Evolutionary conservation across 768 basidiomycete species (phyloP).

Genomic region (Leccinum pellstonianum): DNA sequence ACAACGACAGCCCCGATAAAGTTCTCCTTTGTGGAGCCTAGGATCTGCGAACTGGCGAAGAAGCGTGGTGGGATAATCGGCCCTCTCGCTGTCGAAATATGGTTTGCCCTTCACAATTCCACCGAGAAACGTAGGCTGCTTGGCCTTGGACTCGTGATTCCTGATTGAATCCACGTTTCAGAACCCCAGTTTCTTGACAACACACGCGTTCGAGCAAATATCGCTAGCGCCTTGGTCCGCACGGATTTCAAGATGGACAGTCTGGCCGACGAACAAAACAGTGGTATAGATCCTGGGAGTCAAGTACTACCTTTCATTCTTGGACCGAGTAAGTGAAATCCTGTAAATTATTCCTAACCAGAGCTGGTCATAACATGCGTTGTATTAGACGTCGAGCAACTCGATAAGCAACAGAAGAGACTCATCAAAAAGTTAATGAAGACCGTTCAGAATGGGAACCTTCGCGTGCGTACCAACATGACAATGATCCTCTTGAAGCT

Average conservation of each 20-base stretch:
- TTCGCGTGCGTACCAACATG: constrained; percentile 23
- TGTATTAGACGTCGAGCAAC: constrained; percentile 6
- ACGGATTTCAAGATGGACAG: background rate
- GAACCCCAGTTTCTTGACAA: constrained; percentile 9
- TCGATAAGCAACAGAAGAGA: constrained; percentile 1
- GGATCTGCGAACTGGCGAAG: constrained; percentile 14
- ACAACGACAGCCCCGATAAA: too few relatives aligned
- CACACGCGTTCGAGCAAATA: constrained; percentile 13
- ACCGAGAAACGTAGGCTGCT: constrained; percentile 4
- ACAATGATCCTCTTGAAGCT: constrained; percentile 24
- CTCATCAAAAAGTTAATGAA: constrained; percentile 15
- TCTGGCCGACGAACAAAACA: background rate
- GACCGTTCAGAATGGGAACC: background rate
- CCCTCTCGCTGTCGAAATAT: constrained; percentile 23
- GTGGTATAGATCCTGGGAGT: background rate
- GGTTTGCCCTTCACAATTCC: constrained; percentile 13
- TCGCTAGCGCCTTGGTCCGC: constrained; percentile 17
- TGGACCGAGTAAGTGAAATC: constrained; percentile 15
- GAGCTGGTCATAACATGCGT: background rate
- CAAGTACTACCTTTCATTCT: constrained; percentile 13
- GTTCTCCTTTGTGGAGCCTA: constrained; percentile 12
- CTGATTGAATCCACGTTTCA: background rate
- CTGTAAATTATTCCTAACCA: background rate
- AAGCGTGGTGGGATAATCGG: constrained; percentile 12
- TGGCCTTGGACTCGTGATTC: background rate